Conservation (phyloP, 768 basidiomycete species). For the Trametes cinnabarina region DNA sequence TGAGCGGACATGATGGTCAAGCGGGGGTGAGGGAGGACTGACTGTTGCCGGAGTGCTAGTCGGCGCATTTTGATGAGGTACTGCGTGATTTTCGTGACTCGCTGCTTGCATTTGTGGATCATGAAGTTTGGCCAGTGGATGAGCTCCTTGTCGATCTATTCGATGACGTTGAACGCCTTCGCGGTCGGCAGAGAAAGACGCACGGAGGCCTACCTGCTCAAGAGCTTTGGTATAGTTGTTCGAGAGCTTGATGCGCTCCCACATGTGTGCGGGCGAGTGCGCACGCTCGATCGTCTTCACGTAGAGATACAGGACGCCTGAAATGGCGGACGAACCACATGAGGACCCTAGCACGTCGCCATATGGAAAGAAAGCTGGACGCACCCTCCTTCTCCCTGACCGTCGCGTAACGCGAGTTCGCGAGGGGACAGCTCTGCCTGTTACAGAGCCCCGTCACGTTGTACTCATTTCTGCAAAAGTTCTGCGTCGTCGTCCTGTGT, state of each 20-base stretch:
- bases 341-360: background rate
- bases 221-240: conserved; percentile 94
- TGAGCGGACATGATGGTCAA: background rate
- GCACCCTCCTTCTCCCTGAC: conserved; percentile 92
- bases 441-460: conserved; percentile 96
- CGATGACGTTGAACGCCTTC: background rate
- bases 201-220: conserved; percentile 69
- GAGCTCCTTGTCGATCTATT: conserved; percentile 89
- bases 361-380: conserved; percentile 9
- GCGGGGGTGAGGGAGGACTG: background rate
- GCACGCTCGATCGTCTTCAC: conserved; percentile 98
- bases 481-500: conserved; percentile 85
- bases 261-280: conserved; percentile 95
- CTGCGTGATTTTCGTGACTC: conserved; percentile 97
- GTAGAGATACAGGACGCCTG: conserved; percentile 87
- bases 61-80: conserved; percentile 98
- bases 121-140: conserved; percentile 98
- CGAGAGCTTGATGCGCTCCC: conserved; percentile 92
- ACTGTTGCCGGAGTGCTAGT: conserved; percentile 84
- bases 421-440: conserved; percentile 94
- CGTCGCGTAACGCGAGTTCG: conserved; percentile 97
- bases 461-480: conserved; percentile 98
- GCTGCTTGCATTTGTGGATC: conserved; percentile 99
- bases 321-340: background rate
- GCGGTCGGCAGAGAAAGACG: fast-evolving